Evolutionary conservation across 495 filamentous ascomycete species (phyloP).

Genomic region (Aspergillus avenaceus): DNA sequence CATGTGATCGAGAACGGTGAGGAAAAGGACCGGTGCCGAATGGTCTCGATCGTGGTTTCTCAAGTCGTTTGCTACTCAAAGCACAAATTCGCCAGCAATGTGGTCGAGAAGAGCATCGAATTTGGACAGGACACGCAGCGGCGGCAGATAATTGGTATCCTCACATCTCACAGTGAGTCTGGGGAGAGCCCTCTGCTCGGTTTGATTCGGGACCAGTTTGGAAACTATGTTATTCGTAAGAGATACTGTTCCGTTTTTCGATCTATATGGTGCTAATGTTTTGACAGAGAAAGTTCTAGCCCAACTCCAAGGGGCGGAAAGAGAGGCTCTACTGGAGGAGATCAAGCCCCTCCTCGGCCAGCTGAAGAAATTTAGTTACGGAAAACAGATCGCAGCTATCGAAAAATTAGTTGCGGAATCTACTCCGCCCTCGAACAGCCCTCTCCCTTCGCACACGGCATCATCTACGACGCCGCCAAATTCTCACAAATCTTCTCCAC

Average conservation of each 20-base stretch:
- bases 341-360: conserved; percentile 70
- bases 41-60: conserved; percentile 68
- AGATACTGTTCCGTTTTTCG: conserved; percentile 11
- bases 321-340: conserved; percentile 61
- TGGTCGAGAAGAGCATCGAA: conserved; percentile 91
- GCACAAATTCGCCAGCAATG: conserved; percentile 97
- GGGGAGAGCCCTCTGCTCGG: conserved; percentile 64
- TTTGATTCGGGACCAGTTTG: conserved; percentile 87
- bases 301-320: conserved; percentile 61
- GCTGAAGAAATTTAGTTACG: conserved; percentile 69
- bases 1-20: conserved; percentile 85
- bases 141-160: conserved; percentile 61
- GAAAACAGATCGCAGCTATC: conserved; percentile 75
- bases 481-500: conserved; percentile 46
- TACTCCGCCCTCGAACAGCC: conserved; percentile 17
- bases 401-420: conserved; percentile 56
- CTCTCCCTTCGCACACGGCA: conserved; percentile 23
- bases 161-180: conserved; percentile 57
- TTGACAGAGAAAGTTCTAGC: conserved; percentile 71
- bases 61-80: conserved; percentile 75
- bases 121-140: conserved; percentile 67
- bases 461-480: conserved; percentile 41
- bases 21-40: conserved; percentile 65
- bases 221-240: conserved; percentile 97
- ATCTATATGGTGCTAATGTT: conserved; percentile 10